Conservation (phyloP, 1,139 yeast genomes). For the Taphrina confusa region DNA sequence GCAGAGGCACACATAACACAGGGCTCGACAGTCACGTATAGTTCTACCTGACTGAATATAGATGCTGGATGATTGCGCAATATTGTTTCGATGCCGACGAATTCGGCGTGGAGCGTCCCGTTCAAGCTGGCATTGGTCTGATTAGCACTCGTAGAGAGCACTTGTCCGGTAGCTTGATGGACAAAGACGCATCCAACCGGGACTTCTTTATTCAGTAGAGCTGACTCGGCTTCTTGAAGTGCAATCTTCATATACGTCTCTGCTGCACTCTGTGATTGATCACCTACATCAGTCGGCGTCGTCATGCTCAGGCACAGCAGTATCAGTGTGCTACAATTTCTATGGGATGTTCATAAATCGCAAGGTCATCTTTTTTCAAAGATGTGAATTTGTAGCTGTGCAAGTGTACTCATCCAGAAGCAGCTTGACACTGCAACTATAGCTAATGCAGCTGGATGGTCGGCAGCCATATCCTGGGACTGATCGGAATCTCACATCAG, state of each 20-base stretch:
- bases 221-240: slow-evolving; percentile 53
- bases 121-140: slow-evolving; percentile 77
- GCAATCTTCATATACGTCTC: slow-evolving; percentile 17
- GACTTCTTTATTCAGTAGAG: slow-evolving; percentile 62
- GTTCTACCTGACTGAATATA: slow-evolving; percentile 56
- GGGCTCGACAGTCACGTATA: slow-evolving; percentile 96
- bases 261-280: neutral
- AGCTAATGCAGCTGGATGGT: no score
- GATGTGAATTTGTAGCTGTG: no score
- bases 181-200: slow-evolving; percentile 75
- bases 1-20: slow-evolving; percentile 98
- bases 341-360: no score
- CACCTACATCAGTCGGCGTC: neutral
- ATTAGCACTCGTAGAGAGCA: slow-evolving; percentile 80
- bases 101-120: slow-evolving; percentile 92
- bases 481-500: no score
- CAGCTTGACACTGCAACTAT: no score
- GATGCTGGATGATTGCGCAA: slow-evolving; percentile 45
- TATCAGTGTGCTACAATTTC: no score
- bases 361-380: no score
- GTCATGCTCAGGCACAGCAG: no score
- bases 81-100: slow-evolving; percentile 69
- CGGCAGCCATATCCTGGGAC: no score
- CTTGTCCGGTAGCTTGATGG: slow-evolving; percentile 48
- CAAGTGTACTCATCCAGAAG: no score